A percentile compares a stretch with the other conserved stretches of the same genome.
These are phyloP conservation scores for Trichosporon sp. DNA, from an alignment of 1,284 basidiomycete species.

Conservation along the genomic window DNA sequence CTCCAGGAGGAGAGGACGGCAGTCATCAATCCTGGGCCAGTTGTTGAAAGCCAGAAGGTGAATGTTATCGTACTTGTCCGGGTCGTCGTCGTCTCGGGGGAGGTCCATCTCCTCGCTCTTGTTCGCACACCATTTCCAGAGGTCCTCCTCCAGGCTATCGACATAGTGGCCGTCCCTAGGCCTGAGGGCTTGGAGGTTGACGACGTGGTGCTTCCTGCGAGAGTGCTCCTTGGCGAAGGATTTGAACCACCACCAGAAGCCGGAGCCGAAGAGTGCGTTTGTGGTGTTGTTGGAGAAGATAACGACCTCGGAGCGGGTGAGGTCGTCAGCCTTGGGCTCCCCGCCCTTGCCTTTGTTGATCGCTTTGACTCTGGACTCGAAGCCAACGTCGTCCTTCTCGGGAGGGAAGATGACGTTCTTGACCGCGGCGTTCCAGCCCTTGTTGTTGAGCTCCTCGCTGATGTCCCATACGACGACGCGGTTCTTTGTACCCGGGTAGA, in stretches of 20 bases:
- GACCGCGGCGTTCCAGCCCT: neutral
- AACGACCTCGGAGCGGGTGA: neutral
- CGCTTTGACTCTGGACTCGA: neutral
- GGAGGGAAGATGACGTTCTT: neutral
- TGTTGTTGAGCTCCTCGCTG: neutral
- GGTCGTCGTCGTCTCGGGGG: neutral
- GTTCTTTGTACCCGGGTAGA: neutral
- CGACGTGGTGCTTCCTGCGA: neutral
- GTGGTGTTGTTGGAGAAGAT: neutral
- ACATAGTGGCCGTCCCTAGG: neutral
- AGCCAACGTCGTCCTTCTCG: neutral
- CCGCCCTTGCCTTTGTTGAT: neutral
- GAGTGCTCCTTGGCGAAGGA: neutral
- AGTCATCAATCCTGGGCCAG: neutral
- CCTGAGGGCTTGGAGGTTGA: neutral
- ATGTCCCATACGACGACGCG: neutral
- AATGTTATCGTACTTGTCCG: neutral
- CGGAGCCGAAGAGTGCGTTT: neutral
- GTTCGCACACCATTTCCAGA: neutral
- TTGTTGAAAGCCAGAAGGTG: neutral
- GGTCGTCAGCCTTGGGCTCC: neutral
- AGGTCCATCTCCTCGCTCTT: neutral
- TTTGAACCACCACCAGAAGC: neutral
- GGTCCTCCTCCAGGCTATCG: neutral
- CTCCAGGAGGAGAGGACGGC: neutral